A percentile compares a stretch with the other conserved stretches of the same genome.
phyloP scores from a whole-genome alignment of 495 filamentous ascomycete species.

The Aspergillus incahuasiensis region DNA sequence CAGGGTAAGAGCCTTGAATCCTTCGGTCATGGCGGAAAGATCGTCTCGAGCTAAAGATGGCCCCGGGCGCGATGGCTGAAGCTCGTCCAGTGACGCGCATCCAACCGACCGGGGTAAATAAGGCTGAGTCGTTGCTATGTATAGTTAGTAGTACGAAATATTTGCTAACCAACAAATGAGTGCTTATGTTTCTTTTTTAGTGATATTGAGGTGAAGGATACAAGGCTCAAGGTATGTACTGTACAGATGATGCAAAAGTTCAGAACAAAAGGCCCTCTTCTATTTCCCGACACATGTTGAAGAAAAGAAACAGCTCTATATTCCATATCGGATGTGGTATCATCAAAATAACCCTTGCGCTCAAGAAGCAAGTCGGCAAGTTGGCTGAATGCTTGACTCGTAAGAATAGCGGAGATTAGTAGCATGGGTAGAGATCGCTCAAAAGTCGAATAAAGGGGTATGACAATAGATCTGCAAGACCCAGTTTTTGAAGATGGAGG shows the following conservation, averaged over 20 bases:
- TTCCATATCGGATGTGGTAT: slow-evolving; percentile 26
- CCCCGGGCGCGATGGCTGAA: slow-evolving; percentile 1
- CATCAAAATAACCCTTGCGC: slow-evolving; percentile 15
- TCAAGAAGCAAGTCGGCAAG: slow-evolving; percentile 11
- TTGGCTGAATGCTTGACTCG: slow-evolving; percentile 15
- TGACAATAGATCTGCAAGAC: slow-evolving; percentile 3
- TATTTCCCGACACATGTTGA: not conserved
- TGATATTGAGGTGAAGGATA: not conserved
- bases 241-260: slow-evolving; percentile 11
- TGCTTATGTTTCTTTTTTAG: not conserved
- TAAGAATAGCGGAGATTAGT: slow-evolving; percentile 26
- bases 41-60: slow-evolving; percentile 7
- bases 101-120: not conserved
- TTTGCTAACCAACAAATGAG: not conserved
- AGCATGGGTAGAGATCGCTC: slow-evolving; percentile 18
- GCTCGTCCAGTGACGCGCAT: slow-evolving; percentile 6
- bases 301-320: slow-evolving; percentile 26
- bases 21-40: slow-evolving; percentile 5
- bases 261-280: slow-evolving; percentile 6
- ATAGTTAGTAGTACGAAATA: not conserved
- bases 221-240: slow-evolving; percentile 6
- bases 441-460: not conserved
- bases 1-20: not conserved
- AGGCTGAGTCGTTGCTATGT: slow-evolving; percentile 4
- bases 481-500: not conserved